phyloP scores from a whole-genome alignment of 306 rosid genomes.

The Canavalia ensiformis region DNA sequence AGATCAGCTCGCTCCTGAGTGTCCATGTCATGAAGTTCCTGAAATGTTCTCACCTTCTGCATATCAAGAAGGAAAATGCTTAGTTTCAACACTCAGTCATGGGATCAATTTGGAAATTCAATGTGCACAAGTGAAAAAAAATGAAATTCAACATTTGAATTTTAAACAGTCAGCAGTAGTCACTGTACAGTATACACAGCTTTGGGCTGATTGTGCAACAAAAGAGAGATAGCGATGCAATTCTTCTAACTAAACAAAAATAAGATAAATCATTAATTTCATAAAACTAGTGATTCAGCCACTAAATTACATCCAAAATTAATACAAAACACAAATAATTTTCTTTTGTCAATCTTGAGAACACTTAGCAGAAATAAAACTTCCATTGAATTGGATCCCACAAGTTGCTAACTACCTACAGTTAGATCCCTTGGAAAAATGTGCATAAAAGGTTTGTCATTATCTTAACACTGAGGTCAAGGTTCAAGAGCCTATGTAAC shows the following conservation, averaged over 20 bases:
- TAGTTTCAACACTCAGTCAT: constrained; percentile 30
- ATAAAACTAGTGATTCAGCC: not conserved
- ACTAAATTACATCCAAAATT: constrained; percentile 31
- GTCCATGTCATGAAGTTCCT: constrained; percentile 87
- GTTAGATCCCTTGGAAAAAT: constrained; percentile 17
- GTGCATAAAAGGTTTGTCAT: constrained; percentile 17
- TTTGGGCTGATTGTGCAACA: constrained; percentile 1
- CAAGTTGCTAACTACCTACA: constrained; percentile 19
- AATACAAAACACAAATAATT: constrained; percentile 36
- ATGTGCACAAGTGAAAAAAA: not conserved
- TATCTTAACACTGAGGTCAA: constrained; percentile 12
- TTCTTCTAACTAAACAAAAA: not conserved
- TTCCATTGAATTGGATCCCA: constrained; percentile 31
- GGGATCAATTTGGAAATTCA: constrained; percentile 37
- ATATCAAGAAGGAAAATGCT: constrained; percentile 41
- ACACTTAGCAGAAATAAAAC: constrained; percentile 38
- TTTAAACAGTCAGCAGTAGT: constrained; percentile 12
- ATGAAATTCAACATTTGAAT: constrained; percentile 26
- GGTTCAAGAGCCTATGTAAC: constrained; percentile 33
- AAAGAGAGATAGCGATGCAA: constrained; percentile 14
- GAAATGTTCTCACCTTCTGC: constrained; percentile 94
- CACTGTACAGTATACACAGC: constrained; percentile 14
- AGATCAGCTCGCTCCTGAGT: constrained; percentile 82
- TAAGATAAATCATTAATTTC: constrained; percentile 1
- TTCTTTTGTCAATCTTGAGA: constrained; percentile 27